These are phyloP conservation scores for Hyphopichia fennica DNA, from an alignment of 1,139 yeast genomes.

Conservation along the genomic window DNA sequence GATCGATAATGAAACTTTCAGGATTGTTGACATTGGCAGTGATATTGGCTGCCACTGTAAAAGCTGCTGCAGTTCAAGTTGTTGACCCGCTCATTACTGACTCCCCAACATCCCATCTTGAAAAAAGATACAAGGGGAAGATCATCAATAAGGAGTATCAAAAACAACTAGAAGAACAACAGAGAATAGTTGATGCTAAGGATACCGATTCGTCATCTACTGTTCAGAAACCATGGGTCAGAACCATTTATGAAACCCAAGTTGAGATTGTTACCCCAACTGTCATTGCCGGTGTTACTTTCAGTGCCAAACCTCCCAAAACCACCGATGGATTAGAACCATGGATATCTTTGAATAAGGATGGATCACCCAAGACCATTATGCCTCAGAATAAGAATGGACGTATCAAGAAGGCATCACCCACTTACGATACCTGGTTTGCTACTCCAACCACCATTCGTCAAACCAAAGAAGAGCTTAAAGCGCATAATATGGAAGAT, in stretches of 20 bases:
- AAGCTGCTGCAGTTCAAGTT: constrained; percentile 10
- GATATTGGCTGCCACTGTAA: constrained; percentile 8
- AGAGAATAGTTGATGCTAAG: constrained; percentile 12
- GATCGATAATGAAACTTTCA: not conserved
- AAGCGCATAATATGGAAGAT: constrained; percentile 70
- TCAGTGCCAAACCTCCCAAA: constrained; percentile 68
- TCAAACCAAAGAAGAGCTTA: constrained; percentile 56
- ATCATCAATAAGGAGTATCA: constrained; percentile 43
- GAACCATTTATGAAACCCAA: constrained; percentile 61
- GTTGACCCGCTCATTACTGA: constrained; percentile 10
- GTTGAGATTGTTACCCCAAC: constrained; percentile 77
- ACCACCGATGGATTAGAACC: constrained; percentile 70
- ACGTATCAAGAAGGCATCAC: constrained; percentile 59
- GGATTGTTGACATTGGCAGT: constrained; percentile 5
- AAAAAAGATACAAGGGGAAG: constrained; percentile 37
- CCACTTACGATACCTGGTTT: constrained; percentile 77
- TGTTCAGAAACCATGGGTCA: constrained; percentile 64
- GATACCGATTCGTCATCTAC: constrained; percentile 9
- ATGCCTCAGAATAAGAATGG: constrained; percentile 75
- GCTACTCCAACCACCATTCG: constrained; percentile 64
- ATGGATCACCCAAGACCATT: constrained; percentile 81
- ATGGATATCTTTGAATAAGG: constrained; percentile 78
- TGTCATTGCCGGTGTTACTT: constrained; percentile 78
- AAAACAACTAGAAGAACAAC: constrained; percentile 26
- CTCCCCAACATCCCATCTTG: constrained; percentile 11